A percentile compares a stretch with the other conserved stretches of the same genome.
Evolutionary conservation across 2,329 filamentous ascomycete genomes (phyloP).

Genomic region (Fusarium sublunatum): DNA sequence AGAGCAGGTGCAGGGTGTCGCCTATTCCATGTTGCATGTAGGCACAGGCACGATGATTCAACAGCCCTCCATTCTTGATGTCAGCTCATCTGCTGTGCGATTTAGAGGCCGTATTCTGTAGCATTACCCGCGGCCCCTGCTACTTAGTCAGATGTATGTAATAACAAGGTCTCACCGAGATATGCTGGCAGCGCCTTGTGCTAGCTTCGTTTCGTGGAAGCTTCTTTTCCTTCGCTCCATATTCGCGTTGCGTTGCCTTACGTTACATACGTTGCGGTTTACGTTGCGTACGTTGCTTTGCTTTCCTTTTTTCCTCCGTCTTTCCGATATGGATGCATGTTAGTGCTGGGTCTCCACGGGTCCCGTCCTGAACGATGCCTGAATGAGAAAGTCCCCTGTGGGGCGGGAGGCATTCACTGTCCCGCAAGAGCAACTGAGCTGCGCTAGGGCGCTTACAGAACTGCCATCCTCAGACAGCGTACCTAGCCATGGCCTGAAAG

Average conservation of each 20-base stretch:
- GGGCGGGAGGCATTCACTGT: slow-evolving; percentile 4
- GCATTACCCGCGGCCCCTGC: slow-evolving; percentile 28
- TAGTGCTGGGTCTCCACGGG: slow-evolving; percentile 2
- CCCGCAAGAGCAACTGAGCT: background rate
- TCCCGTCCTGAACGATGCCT: slow-evolving; percentile 5
- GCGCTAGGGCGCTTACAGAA: slow-evolving; percentile 12
- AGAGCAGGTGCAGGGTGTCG: slow-evolving; percentile 1
- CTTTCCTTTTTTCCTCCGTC: background rate
- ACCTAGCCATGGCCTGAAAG: slow-evolving; percentile 13
- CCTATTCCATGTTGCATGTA: slow-evolving; percentile 15
- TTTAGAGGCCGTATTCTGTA: slow-evolving; percentile 26
- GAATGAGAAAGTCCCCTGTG: slow-evolving; percentile 26
- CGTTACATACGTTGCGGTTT: no score
- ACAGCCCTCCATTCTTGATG: slow-evolving; percentile 5
- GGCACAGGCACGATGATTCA: slow-evolving; percentile 22
- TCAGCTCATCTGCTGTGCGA: slow-evolving; percentile 8
- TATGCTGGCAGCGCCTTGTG: slow-evolving; percentile 16
- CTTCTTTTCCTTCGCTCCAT: slow-evolving; percentile 3
- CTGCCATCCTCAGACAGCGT: slow-evolving; percentile 2
- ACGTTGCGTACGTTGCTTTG: no score
- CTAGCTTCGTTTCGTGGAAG: slow-evolving; percentile 10
- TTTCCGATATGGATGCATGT: slow-evolving; percentile 1
- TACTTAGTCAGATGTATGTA: slow-evolving; percentile 32
- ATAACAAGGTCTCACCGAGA: slow-evolving; percentile 28
- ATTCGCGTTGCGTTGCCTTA: background rate